A percentile compares a stretch with the other conserved stretches of the same genome.
Evolutionary conservation across 2,329 filamentous ascomycete species (phyloP).

Genomic region (Pestalotiopsis fici): DNA sequence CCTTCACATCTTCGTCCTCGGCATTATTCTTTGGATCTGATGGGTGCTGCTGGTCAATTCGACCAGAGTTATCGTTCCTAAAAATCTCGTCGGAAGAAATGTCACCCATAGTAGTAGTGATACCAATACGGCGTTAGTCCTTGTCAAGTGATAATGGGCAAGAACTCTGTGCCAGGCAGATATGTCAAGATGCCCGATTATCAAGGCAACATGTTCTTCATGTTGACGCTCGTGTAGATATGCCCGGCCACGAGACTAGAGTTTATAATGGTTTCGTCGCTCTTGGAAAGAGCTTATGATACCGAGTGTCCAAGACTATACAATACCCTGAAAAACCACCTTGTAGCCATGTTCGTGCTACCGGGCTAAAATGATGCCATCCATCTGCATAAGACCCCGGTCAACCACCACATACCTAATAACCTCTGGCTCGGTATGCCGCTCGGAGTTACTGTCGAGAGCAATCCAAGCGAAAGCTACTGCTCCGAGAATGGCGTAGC

Average conservation of each 20-base stretch:
- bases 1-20: background rate
- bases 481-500: background rate
- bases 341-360: background rate
- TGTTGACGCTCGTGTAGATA: no score
- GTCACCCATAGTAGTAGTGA: background rate
- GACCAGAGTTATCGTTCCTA: background rate
- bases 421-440: no score
- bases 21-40: background rate
- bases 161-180: background rate
- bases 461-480: background rate
- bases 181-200: background rate
- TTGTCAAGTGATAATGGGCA: no score
- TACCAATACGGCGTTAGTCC: background rate
- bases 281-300: no score
- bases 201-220: background rate
- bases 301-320: no score
- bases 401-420: no score
- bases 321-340: background rate
- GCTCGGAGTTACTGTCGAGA: background rate
- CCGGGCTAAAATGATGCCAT: conserved; percentile 3
- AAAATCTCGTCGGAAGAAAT: background rate
- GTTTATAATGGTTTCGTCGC: no score
- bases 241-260: no score
- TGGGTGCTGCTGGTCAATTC: background rate
- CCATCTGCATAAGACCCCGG: no score